phyloP scores from a whole-genome alignment of 1,284 basidiomycete species.

The Malassezia pachydermatis region DNA sequence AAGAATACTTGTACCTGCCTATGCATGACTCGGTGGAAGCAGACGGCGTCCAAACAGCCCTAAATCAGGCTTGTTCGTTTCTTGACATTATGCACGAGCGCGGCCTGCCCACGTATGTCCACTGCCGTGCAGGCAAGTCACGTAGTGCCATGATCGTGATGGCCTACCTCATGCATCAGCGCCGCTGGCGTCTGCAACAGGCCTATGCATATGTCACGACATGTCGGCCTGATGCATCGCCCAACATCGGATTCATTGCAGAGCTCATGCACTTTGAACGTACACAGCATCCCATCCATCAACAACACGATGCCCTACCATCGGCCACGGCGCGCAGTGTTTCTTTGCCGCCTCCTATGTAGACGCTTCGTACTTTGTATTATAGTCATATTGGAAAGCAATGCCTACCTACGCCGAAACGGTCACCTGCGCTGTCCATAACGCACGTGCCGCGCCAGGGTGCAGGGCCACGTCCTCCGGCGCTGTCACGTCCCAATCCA shows the following conservation, averaged over 20 bases:
- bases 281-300: too few species aligned
- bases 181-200: constrained; percentile 82
- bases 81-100: constrained; percentile 82
- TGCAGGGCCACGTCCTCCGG: not conserved
- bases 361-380: too few species aligned
- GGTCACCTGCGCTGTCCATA: too few species aligned
- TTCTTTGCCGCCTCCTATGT: too few species aligned
- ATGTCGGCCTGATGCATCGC: constrained; percentile 80
- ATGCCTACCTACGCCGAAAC: too few species aligned
- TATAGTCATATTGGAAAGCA: not conserved
- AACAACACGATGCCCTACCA: too few species aligned
- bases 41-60: constrained; percentile 69
- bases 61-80: constrained; percentile 72
- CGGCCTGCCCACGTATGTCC: constrained; percentile 79
- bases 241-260: constrained; percentile 93
- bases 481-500: not conserved
- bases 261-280: constrained; percentile 87
- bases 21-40: constrained; percentile 94
- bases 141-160: constrained; percentile 93
- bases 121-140: constrained; percentile 92
- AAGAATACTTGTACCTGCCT: constrained; percentile 71
- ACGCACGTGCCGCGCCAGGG: not conserved
- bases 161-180: constrained; percentile 90
- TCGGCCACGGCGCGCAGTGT: too few species aligned
- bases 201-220: constrained; percentile 85